A percentile compares a stretch with the other conserved stretches of the same genome.
phyloP scores from a whole-genome alignment of 768 basidiomycete species.

The Dictyophora rubrovolvata region DNA sequence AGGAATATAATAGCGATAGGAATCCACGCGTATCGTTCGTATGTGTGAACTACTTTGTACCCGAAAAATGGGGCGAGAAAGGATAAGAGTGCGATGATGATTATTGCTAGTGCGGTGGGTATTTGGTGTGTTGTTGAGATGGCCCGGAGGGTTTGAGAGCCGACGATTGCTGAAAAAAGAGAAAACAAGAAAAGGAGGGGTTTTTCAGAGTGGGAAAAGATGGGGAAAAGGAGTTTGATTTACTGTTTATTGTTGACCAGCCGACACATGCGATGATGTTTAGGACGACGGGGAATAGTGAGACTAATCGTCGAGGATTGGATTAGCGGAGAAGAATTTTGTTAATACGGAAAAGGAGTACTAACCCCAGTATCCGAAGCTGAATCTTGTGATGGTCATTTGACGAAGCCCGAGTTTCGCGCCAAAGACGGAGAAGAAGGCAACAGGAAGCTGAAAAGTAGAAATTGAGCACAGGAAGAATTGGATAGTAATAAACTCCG shows the following conservation, averaged over 20 bases:
- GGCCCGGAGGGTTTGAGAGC: constrained; percentile 21
- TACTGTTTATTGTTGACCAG: constrained; percentile 30
- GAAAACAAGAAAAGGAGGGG: neutral
- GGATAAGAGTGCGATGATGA: constrained; percentile 33
- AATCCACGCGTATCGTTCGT: constrained; percentile 33
- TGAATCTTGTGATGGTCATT: constrained; percentile 32
- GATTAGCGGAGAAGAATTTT: constrained; percentile 6
- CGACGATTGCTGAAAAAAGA: constrained; percentile 14
- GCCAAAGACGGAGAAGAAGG: constrained; percentile 29
- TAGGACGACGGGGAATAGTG: constrained; percentile 23
- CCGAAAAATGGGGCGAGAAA: constrained; percentile 31
- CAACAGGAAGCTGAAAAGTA: constrained; percentile 17
- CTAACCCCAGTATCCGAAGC: constrained; percentile 25
- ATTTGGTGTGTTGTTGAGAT: constrained; percentile 19
- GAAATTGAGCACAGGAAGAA: neutral
- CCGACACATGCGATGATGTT: constrained; percentile 35
- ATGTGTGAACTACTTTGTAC: constrained; percentile 30
- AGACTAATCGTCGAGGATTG: constrained; percentile 5
- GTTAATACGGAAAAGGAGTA: neutral
- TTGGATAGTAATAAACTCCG: neutral
- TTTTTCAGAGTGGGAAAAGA: constrained; percentile 5
- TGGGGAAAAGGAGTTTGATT: constrained; percentile 16
- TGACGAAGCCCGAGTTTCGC: constrained; percentile 31
- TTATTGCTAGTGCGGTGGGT: constrained; percentile 30
- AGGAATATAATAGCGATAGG: constrained; percentile 31